phyloP scores from a whole-genome alignment of 805 yeast genomes.

The Saccharomycopsis vini region DNA sequence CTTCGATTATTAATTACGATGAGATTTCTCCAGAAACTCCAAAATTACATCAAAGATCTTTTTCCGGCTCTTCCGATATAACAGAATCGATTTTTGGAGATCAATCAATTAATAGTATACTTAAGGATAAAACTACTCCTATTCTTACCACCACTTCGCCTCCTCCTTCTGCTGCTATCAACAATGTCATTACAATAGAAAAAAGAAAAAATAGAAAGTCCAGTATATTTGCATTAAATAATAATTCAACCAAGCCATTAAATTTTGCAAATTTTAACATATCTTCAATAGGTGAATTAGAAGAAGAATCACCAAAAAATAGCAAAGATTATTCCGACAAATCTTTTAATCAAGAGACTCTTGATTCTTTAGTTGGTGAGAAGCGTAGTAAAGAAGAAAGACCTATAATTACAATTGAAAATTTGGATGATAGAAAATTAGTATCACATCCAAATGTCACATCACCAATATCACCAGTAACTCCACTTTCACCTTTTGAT shows the following conservation, averaged over 20 bases:
- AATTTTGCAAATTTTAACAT: background rate
- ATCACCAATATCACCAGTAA: conserved; percentile 17
- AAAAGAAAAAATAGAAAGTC: conserved; percentile 1
- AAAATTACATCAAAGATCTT: background rate
- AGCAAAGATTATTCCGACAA: background rate
- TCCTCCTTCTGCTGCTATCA: no score
- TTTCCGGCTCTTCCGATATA: background rate
- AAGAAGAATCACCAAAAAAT: background rate
- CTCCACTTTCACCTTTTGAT: conserved; percentile 18
- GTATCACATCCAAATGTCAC: background rate
- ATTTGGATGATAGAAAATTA: background rate
- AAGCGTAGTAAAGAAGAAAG: background rate
- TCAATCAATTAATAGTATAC: background rate
- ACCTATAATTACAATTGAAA: background rate
- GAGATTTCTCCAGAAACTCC: background rate
- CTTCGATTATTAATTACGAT: background rate
- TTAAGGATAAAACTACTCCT: background rate
- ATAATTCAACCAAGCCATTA: background rate
- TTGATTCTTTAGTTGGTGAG: conserved; percentile 14
- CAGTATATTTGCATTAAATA: background rate
- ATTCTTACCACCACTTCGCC: no score
- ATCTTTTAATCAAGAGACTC: conserved; percentile 11
- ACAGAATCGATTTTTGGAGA: background rate
- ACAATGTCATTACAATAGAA: background rate
- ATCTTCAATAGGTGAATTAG: background rate